Conservation (phyloP, 345 rosid genomes). For the Brassica nigra region DNA sequence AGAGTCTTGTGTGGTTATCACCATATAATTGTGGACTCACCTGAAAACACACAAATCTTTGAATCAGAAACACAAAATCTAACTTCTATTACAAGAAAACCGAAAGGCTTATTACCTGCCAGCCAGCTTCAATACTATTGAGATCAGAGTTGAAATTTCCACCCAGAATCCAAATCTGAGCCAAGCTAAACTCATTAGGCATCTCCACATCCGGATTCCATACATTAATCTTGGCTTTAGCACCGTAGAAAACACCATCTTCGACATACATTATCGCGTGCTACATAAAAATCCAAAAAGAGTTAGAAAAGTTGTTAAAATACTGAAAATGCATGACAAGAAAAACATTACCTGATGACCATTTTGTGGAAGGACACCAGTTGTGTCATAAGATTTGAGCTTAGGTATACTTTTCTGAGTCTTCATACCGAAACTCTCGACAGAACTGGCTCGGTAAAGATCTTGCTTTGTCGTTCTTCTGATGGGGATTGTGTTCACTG, state of each 20-base stretch:
- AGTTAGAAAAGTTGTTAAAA: not conserved
- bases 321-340: not conserved
- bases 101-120: constrained; percentile 53
- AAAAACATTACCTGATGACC: constrained; percentile 46
- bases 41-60: constrained; percentile 39
- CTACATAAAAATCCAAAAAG: constrained; percentile 28
- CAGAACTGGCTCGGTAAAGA: constrained; percentile 55
- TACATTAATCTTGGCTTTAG: constrained; percentile 70
- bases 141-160: constrained; percentile 72
- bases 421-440: constrained; percentile 61
- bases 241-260: constrained; percentile 67
- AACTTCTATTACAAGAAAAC: constrained; percentile 5
- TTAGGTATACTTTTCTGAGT: constrained; percentile 47
- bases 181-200: constrained; percentile 70
- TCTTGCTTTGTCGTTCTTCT: constrained; percentile 59
- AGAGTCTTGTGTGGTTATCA: constrained; percentile 64
- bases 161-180: constrained; percentile 75
- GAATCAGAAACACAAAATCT: not conserved
- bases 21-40: constrained; percentile 76
- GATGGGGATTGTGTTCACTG: constrained; percentile 57
- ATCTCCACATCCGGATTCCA: constrained; percentile 72
- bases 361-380: constrained; percentile 58
- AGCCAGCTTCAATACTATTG: constrained; percentile 80
- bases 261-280: constrained; percentile 72
- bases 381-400: constrained; percentile 61